Base-by-base conservation (phyloP, 2,329 filamentous ascomycete genomes). In the Pseudocercospora eumusae region DNA sequence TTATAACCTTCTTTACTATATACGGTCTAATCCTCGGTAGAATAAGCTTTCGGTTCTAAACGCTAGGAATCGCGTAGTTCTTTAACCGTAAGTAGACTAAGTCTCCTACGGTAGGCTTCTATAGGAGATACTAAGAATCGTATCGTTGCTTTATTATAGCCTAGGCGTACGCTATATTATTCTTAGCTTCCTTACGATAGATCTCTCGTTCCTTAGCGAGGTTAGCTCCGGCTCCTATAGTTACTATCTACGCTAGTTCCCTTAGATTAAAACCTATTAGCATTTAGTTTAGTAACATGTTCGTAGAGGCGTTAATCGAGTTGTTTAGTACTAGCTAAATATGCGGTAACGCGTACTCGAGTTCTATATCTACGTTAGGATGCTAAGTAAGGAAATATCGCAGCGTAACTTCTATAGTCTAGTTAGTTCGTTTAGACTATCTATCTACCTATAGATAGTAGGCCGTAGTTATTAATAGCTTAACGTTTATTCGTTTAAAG, bases 381-480 rank as follows among this genome's bases (percentile, higher is more conserved):
- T 62, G 20, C 8, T 33, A 11, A 5, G 25, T 42, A 18, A 63
- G 21, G 25, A 47, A 63, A 21, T 54, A 63, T 0, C 50, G 28
- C 18, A 63, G 42, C 1, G 57, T 57, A 21, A 63, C 60, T 15
- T 63, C 57, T 4, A 60, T 13, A 0, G 42, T 63, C 23, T 63
- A 44, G 36, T 63, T 63, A 0, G 50, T 63, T 11, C 45, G 18
- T 13, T 63, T 40, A 18, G 25, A 56, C 25, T 63, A 33, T 0
- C 56, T n/a, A 21, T 62, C 47, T 2, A 9, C 59, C 20, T 62
- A 44, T 15, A 36, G 56, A 27, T 62, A 59, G 15, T 62, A 62
- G 1, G 47, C 33, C 1, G 28, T 62, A 1, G 42, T 59, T 8
- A 33, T 54, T 49, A 62, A 28, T 25, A 55, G 36, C 20, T 54